Evolutionary conservation across 164 flowering plant genomes (phyloP), one percentile per base, ranked within the genome.

Genomic region (Magnolia changhungtana): DNA sequence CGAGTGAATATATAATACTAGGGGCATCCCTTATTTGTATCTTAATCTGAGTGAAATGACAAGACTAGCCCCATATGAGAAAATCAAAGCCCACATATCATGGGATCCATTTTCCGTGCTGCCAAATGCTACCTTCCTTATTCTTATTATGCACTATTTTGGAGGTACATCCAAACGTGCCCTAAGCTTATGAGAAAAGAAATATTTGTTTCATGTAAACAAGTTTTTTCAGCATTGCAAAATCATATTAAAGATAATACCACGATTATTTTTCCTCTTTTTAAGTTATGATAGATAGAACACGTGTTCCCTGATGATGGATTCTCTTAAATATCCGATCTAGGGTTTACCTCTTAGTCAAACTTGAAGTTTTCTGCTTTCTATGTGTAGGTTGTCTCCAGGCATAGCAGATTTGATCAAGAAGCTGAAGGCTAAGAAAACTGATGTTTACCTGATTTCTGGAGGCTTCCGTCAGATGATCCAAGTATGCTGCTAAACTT

Each of bases 401-500:
- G 97, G 97, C 77, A 94, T 96, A 74, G 90, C 85, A 76, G 88
- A 87, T 55, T 81, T 96, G 79, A 84, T 96, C 68, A 84, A 85
- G 84, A 94, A 89, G 85, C 88, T 96, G 74, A 89, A 88, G 80
- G 88, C 89, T 23, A 87, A 83, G 18, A 83, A 85, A 45, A 88
- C 72, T 9, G 79, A 83, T 72, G 94, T 94, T 37, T 93, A 93
- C 84, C 81, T 94, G 75, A 79, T 96, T 72, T 96, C 99, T 68
- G 99, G 99, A 81, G 99, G 99, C 76, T 94, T 96, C 74, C 94
- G 98, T 71, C 99, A 96, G 84, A 96, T 96, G 98, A 96, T 96
- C 82, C 84, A 94, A 73, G 98, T 96, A 91, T 74, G 85, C 29
- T 58, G 19, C 72, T 67, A 31, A 63, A 72, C 73, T 76, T 49